Evolutionary conservation across 1,284 basidiomycete species (phyloP), one percentile per base, ranked within the genome.

Genomic region (Trichosporon sp.): DNA sequence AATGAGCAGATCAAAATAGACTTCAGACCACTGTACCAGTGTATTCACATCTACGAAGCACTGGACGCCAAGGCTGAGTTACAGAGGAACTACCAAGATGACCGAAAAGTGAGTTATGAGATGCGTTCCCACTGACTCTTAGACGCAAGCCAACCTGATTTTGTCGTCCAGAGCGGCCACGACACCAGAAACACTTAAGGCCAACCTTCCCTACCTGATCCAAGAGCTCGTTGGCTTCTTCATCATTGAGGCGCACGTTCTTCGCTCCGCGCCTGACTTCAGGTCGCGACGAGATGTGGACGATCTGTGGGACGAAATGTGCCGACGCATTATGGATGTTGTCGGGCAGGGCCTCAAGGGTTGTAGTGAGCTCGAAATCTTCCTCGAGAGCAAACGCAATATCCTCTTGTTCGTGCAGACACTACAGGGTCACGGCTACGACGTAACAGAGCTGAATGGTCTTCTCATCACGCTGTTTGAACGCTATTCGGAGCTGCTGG

Each of bases 191-290:
- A 75, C 78, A 52, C 69, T 70, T 85, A 86, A 21, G 80, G 89
- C 61, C 4, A 78, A 77, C 3, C 77, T 84, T 6, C 78, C 80
- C 0, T 65, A 85, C 25, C 82, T 96, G 19, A 89, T 91, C 40
- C 89, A 97, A 79, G 92, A 98, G 79, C 92, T 98, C 66, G 90
- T 95, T n/a, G 96, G 96, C 0, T 99, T 97, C 81, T 99, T 99
- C 82, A 92, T 99, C 65, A 89, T 99, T 68, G 96, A 99, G 79
- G 88, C 87, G 5, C 90, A 97, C 74, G 95, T 99, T 0, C 85
- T 98, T 5, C 86, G 89, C 70, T 93, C 92, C 0, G 92, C 93
- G 6, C 80, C 81, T 3, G 77, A 80, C 21, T 99, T 99, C 81
- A 86, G 96, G 13, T 91, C 90, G 14, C 87, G 90, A 71, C 84